phyloP scores from a whole-genome alignment of 345 rosid species.

The Abelmoschus esculentus region DNA sequence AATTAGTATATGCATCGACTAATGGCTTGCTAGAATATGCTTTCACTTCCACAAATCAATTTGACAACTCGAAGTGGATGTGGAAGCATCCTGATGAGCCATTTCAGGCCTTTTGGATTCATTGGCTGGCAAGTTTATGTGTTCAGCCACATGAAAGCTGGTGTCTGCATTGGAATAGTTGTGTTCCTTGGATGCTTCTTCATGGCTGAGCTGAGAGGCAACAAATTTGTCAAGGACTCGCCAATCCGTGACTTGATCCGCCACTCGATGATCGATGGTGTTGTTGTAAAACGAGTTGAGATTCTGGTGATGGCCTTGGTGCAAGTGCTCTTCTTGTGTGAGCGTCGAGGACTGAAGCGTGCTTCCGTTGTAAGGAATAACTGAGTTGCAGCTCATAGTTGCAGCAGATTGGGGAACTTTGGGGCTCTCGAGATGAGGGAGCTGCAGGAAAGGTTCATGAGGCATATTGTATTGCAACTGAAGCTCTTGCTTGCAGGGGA shows the following conservation, averaged over 20 bases:
- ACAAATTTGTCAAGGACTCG: conserved; percentile 92
- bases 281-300: conserved; percentile 42
- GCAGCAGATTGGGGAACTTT: conserved; percentile 46
- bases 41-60: conserved; percentile 85
- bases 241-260: conserved; percentile 87
- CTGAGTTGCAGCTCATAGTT: conserved; percentile 37
- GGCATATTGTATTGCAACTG: conserved; percentile 48
- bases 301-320: conserved; percentile 38
- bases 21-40: conserved; percentile 12
- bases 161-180: conserved; percentile 25
- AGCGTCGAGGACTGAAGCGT: conserved; percentile 54
- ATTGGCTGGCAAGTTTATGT: conserved; percentile 12
- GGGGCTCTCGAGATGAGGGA: conserved; percentile 80
- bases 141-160: conserved; percentile 21
- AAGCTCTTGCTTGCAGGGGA: conserved; percentile 78
- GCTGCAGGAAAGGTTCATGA: conserved; percentile 58
- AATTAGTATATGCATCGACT: conserved; percentile 22
- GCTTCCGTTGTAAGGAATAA: conserved; percentile 40
- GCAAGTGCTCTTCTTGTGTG: conserved; percentile 47
- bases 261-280: conserved; percentile 31
- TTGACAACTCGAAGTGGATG: conserved; percentile 65
- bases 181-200: conserved; percentile 41
- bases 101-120: conserved; percentile 46
- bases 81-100: conserved; percentile 44
- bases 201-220: conserved; percentile 93